Evolutionary conservation across 1,139 yeast species (phyloP), one percentile per base, ranked within the genome.

Genomic region (Magnusiomyces suaveolens): DNA sequence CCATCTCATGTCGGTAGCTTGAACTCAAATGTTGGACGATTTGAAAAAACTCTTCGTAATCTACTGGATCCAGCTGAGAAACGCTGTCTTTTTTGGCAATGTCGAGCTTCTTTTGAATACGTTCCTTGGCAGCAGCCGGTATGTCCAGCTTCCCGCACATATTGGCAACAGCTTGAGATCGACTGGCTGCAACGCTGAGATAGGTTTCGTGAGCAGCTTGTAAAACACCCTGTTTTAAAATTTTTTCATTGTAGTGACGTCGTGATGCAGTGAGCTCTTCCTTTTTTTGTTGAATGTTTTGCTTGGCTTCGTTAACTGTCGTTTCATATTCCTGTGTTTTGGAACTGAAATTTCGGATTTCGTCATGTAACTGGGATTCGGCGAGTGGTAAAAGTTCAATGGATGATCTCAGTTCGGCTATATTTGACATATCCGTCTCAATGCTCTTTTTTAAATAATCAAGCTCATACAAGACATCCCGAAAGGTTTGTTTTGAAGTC

Each of bases 221-320:
- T 51, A 83, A 69, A 50, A 81, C 78, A 1, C 94, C 95, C 59
- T 81, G 81, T 50, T 72, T 64, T 36, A 81, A 71, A 6, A 79
- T 75, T 23, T 74, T 65, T 1, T 67, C 67, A 59, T 78, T 78
- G 53, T 75, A 73, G 3, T 68, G 62, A 0, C 62, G 62, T 51
- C 81, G 72, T 1, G 65, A 51, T 0, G 50, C 50, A 6, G 59
- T 62, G 39, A 78, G 54, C 8, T 58, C 54, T 0, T 43, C 46
- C 24, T 62, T 63, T n/a, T 63, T 60, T 0, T 50, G 24, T 18
- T 57, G 59, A 25, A 62, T 55, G 4, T 51, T 52, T 3, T 46
- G 46, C 20, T 52, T 44, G 6, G 54, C 43, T 2, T 47, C 55
- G 8, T 56, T 56, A 6, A 60, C 41, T 8, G 18, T 26, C 20